These are phyloP conservation scores for Puccinia polysora DNA, from an alignment of 1,284 basidiomycete genomes.

Conservation along the genomic window DNA sequence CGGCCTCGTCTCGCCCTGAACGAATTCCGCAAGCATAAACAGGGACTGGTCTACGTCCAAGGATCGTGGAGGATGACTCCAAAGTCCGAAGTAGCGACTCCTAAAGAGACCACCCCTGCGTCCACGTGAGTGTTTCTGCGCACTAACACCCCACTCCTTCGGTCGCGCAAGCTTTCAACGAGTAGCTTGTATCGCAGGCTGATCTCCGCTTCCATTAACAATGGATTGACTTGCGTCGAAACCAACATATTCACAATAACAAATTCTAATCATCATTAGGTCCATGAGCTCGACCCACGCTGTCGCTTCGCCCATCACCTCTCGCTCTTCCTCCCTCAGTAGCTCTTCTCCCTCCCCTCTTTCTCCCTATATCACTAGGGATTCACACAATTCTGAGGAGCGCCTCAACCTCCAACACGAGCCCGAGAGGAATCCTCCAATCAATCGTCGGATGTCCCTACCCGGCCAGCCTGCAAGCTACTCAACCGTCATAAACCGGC, in stretches of 20 bases:
- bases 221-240: too few relatives aligned
- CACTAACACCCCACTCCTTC: too few relatives aligned
- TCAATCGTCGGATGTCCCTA: slow-evolving; percentile 1
- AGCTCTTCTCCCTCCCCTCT: slow-evolving; percentile 7
- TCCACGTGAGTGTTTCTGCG: slow-evolving; percentile 12
- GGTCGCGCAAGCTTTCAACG: too few relatives aligned
- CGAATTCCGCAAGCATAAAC: slow-evolving; percentile 3
- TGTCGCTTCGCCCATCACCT: neutral
- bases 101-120: slow-evolving; percentile 10
- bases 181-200: too few relatives aligned
- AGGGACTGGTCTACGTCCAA: slow-evolving; percentile 12
- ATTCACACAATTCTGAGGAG: neutral
- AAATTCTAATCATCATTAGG: too few relatives aligned
- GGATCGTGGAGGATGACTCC: slow-evolving; percentile 18
- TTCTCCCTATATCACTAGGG: neutral
- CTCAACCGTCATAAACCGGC: neutral
- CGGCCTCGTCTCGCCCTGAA: too few relatives aligned
- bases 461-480: neutral
- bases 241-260: too few relatives aligned
- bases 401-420: neutral
- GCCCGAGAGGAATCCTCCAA: neutral
- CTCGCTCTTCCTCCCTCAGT: neutral
- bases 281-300: slow-evolving; percentile 14
- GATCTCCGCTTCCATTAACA: too few relatives aligned
- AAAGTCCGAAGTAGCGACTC: neutral